Evolutionary conservation across 306 rosid species (phyloP), one percentile per base, ranked within the genome.

Genomic region (Oxytropis ochrocephala): DNA sequence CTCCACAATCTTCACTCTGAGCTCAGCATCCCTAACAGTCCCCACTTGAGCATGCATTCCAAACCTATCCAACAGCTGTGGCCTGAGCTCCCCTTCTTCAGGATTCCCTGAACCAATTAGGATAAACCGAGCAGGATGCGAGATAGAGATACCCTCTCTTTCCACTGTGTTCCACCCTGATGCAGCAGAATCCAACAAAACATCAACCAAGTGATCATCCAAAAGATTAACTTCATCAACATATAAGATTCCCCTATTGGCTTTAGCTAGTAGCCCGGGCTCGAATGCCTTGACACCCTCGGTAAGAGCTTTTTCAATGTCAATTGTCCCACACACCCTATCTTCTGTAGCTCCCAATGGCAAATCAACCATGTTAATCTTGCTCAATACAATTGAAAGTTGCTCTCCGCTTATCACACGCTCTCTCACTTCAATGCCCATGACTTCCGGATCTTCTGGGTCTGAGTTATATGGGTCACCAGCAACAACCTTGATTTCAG

Each of bases 81-180:
- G 97, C 86, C 98, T 84, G 39, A 94, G 98, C 76, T 94, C 98
- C 14, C 98, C 98, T 84, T 94, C 98, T 82, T 90, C 98, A 1
- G 98, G 98, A 72, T 94, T 94, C 18, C 98, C 98, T 0, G 97
- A 94, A 56, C 97, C 98, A 27, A 93, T 93, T 54, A 93, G 72
- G 69, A 93, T 93, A 72, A 93, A 93, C 55, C 96, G 86, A 24
- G 98, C 98, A 2, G 98, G 98, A 68, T 93, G 98, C 0, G 96
- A 85, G 73, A 93, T 90, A 6, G 98, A 90, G 52, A 90, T 93
- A 50, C 98, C 98, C 77, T 93, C 98, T 70, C 98, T 86, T 81
- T 93, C 98, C 50, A 93, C 98, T 4, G 97, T 93, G 86, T 93
- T 93, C 98, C 98, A 93, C 47, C 98, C 98, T 4, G 98, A 93